Evolutionary conservation across 148 eudicot species (phyloP), one percentile per base, ranked within the genome.

Genomic region (Euryodendron excelsum): DNA sequence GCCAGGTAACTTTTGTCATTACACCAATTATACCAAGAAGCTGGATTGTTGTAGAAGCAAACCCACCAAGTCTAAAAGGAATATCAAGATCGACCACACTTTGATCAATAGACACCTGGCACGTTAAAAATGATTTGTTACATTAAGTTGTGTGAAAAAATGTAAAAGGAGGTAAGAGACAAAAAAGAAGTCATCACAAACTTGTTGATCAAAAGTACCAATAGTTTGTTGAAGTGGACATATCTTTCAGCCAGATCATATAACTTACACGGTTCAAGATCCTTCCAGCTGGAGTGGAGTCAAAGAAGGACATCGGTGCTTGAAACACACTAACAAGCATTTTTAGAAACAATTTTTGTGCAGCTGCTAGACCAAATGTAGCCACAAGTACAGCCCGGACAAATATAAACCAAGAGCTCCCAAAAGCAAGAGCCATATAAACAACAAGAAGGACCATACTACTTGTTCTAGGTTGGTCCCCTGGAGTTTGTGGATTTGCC

Each of bases 291-390:
- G 99, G 99, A 71, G 99, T 95, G 47, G 99, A 95, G 89, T 95
- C 99, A 78, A 89, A 95, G 91, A 95, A 95, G n/a, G 99, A 95
- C 96, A 95, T 95, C 55, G 99, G 99, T 72, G 99, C 97, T 74
- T 92, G 90, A 71, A 95, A 95, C 63, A 95, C 81, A 18, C 87
- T 80, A 50, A 78, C 71, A 79, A 91, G 94, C 99, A 95, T 95
- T 84, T 90, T 89, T 23, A 87, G 31, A 82, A 95, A 95, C 82
- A 93, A 79, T 52, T 91, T 91, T 70, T 95, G 96, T 34, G 99
- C 88, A 75, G 99, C 96, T 79, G 82, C 99, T 53, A 93, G 85
- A 53, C 99, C 97, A 86, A 91, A 91, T 74, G 94, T 93, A 47
- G 96, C 97, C 67, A 93, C 96, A 59, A 93, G 87, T 78, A 95